Conservation (phyloP, 2,329 filamentous ascomycete species). For the Dothideomycetes sp. region DNA sequence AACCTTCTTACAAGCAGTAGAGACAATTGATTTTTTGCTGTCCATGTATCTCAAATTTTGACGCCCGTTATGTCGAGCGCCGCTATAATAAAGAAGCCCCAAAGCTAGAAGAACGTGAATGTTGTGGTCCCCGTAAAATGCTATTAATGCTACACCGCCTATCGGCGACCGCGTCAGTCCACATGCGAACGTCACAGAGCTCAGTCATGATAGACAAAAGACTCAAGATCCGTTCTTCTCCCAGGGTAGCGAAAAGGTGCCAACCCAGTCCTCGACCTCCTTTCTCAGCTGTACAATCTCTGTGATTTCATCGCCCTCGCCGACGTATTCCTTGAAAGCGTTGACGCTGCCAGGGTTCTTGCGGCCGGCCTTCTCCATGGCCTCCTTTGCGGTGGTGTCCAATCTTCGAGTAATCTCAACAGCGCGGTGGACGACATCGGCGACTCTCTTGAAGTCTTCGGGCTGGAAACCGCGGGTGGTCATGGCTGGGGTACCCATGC, state of each 20-base stretch:
- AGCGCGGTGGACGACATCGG: slow-evolving; percentile 23
- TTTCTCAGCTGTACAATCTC: slow-evolving; percentile 64
- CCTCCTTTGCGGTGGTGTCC: slow-evolving; percentile 59
- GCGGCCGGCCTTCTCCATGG: slow-evolving; percentile 55
- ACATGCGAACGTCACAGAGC: neutral
- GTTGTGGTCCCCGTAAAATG: neutral
- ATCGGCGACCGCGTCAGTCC: neutral
- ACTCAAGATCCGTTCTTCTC: slow-evolving; percentile 20
- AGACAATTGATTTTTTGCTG: no score
- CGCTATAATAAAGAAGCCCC: neutral
- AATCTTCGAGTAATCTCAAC: slow-evolving; percentile 69
- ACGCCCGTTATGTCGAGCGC: neutral
- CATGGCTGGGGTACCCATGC: slow-evolving; percentile 95
- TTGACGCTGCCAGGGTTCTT: slow-evolving; percentile 56
- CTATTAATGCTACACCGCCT: neutral
- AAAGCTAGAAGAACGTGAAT: neutral
- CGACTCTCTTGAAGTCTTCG: slow-evolving; percentile 43
- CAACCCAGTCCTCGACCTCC: slow-evolving; percentile 70
- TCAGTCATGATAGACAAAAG: neutral
- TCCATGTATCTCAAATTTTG: no score
- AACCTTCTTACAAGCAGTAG: no score
- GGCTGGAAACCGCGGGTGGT: slow-evolving; percentile 87
- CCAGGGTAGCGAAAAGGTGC: slow-evolving; percentile 64
- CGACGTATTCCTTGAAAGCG: slow-evolving; percentile 57
- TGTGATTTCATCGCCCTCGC: slow-evolving; percentile 53